Evolutionary conservation across 1,284 basidiomycete species (phyloP).

Genomic region (Singerocomus inundabilis): DNA sequence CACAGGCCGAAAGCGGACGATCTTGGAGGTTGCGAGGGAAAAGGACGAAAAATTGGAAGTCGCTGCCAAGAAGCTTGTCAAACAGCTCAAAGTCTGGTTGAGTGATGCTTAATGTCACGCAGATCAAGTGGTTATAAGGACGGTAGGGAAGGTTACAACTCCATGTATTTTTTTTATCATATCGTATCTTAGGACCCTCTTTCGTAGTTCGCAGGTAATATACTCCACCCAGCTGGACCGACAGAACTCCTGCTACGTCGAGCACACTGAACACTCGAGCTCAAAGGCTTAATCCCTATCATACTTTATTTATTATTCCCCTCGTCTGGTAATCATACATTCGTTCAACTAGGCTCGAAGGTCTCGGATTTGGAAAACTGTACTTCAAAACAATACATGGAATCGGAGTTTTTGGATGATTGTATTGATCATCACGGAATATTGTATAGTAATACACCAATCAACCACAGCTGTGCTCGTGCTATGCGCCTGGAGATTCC

Average conservation of each 20-base stretch:
- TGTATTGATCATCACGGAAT: too few relatives aligned
- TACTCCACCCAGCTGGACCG: too few relatives aligned
- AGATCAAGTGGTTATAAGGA: neutral
- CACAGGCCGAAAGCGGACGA: constrained; percentile 46
- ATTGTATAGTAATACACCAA: constrained; percentile 6
- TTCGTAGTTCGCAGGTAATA: neutral
- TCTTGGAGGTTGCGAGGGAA: constrained; percentile 53
- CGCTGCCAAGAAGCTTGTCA: constrained; percentile 52
- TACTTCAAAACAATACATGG: too few relatives aligned
- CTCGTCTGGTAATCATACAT: too few relatives aligned
- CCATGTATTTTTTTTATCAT: neutral
- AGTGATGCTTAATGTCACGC: constrained; percentile 10
- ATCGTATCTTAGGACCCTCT: neutral
- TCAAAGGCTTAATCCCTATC: too few relatives aligned
- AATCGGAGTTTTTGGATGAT: too few relatives aligned
- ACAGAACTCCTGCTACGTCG: too few relatives aligned
- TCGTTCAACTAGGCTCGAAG: too few relatives aligned
- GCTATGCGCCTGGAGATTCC: constrained; percentile 23
- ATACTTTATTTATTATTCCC: too few relatives aligned
- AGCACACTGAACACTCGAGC: too few relatives aligned
- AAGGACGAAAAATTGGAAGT: constrained; percentile 60
- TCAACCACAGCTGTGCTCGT: constrained; percentile 25
- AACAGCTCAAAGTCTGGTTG: constrained; percentile 35
- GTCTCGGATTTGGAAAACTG: too few relatives aligned
- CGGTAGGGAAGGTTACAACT: neutral